Evolutionary conservation across 2,329 filamentous ascomycete species (phyloP).

Genomic region (Plectosphaerella cucumerina): DNA sequence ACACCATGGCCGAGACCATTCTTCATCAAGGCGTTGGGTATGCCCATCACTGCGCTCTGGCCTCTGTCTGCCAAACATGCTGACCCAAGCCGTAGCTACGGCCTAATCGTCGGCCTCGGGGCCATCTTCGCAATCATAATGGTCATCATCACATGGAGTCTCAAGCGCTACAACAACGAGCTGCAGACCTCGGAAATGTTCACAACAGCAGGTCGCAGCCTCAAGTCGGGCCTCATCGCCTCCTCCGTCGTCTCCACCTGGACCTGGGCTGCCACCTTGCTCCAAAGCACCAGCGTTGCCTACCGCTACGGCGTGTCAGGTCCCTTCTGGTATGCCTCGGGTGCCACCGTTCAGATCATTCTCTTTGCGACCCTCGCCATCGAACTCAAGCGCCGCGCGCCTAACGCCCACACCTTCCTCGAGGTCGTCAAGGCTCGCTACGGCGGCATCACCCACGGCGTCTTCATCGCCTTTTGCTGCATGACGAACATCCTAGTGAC

Average conservation of each 20-base stretch:
- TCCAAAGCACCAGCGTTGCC: slow-evolving; percentile 77
- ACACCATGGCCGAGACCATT: slow-evolving; percentile 9
- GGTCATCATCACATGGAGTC: slow-evolving; percentile 64
- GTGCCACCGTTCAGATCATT: slow-evolving; percentile 83
- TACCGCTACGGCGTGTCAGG: slow-evolving; percentile 69
- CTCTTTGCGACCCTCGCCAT: slow-evolving; percentile 89
- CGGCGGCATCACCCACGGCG: slow-evolving; percentile 64
- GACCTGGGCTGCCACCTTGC: slow-evolving; percentile 85
- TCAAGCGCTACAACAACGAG: slow-evolving; percentile 60
- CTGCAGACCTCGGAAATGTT: slow-evolving; percentile 92
- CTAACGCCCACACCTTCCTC: slow-evolving; percentile 81
- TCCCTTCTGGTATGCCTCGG: slow-evolving; percentile 56
- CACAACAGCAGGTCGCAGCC: slow-evolving; percentile 79
- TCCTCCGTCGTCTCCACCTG: slow-evolving; percentile 89
- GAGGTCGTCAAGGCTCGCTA: slow-evolving; percentile 82
- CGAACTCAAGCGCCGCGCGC: slow-evolving; percentile 79
- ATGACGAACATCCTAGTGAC: slow-evolving; percentile 82
- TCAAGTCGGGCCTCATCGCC: slow-evolving; percentile 84
- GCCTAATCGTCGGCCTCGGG: slow-evolving; percentile 12
- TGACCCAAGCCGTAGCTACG: slow-evolving; percentile 7
- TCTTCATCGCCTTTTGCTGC: slow-evolving; percentile 77
- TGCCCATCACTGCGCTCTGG: not conserved
- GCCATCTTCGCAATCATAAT: slow-evolving; percentile 11
- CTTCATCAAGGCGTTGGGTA: slow-evolving; percentile 12
- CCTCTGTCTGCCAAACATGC: not conserved